Evolutionary conservation across 169 alveolate genomes (phyloP), one percentile per base, ranked within the genome.

Genomic region (Plasmodium yoelii): DNA sequence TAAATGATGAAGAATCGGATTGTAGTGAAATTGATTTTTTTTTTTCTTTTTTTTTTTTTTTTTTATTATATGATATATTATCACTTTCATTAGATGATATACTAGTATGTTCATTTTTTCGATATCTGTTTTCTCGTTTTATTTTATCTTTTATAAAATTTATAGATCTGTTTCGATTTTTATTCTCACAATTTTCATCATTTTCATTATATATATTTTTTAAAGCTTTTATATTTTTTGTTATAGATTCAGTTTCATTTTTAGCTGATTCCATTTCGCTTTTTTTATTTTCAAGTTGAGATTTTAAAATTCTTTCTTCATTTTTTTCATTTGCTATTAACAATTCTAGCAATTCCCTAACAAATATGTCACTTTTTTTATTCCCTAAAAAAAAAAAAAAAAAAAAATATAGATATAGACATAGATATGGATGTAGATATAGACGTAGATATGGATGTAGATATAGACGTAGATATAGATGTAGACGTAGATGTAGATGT

Each of bases 321-420:
- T 75, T 63, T 56, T 46, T 53, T 65, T 75, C 88, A 19, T 63
- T 51, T 19, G 49, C 46, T 63, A 75, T 75, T 34, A 75, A 56
- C 6, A 75, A 49, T 63, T 75, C 75, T 42, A 75, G 57, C 24
- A 75, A 56, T 34, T 75, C 88, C 15, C 49, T 55, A 56, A 75
- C 46, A 42, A 75, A 75, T 13, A 75, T 19, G 24, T 75, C 88
- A 15, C 88, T 75, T 26, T 75, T 75, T 55, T 75, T 75, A 18
- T 75, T 75, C 7, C 88, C 88, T 73, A 55, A 24, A 28, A 4
- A 6, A 18, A 22, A n/a, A 1, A 42, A n/a, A 42, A 15, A 65
- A 39, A 67, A 22, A 15, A 4, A 13, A 15, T 51, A 0, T 13
- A 51, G 0, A 47, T 47, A 13, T 47, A 13, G 0, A 13, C 1